Base-by-base conservation (phyloP, 164 flowering plant species). In the Aristolochia californica region DNA sequence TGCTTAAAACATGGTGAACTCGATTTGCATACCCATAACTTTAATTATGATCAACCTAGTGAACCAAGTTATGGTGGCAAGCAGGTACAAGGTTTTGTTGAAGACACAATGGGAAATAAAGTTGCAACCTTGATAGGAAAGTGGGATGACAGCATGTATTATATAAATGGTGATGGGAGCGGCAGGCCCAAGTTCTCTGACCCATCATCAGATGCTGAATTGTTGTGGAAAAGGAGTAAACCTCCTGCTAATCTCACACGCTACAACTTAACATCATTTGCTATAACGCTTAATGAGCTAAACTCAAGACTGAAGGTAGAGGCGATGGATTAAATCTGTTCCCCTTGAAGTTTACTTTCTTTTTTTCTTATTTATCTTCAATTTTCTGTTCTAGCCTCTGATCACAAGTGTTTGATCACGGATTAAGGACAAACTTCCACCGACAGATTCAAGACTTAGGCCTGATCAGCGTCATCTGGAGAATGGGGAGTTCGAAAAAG, bases 381-480 rank as follows among this genome's bases (percentile, higher is more conserved):
- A 74, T 77, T 62, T 69, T 75, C 64, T 62, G 62, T 71, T 70
- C 61, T 78, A 72, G 77, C 74, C 66, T 76, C 79, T 79, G 80
- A 86, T 76, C 38, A 64, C 53, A 65, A 68, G 62, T 82, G 70
- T 81, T 81, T 85, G 75, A 78, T 80, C 60, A 71, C 74, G 76
- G 78, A 77, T 83, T 72, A 79, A 91, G 98, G 98, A 84, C 82
- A 84, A 76, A 69, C 93, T 91, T 34, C 98, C 98, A 5, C 96
- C 96, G 23, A 86, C 95, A 23, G 98, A 91, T 76, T 91, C 96
- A 53, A 80, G 98, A 69, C 86, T 84, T 18, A 78, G 98, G 73
- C 98, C 98, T 44, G 98, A 91, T 62, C 98, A 91, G 68, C 80
- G 96, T 58, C 75, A 79, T 78, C 75, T 91, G 27, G 98, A 91